A percentile compares a stretch with the other conserved stretches of the same genome.
These are phyloP conservation scores for Martiniozyma asiatica DNA, from an alignment of 1,139 yeast species.

Conservation along the genomic window DNA sequence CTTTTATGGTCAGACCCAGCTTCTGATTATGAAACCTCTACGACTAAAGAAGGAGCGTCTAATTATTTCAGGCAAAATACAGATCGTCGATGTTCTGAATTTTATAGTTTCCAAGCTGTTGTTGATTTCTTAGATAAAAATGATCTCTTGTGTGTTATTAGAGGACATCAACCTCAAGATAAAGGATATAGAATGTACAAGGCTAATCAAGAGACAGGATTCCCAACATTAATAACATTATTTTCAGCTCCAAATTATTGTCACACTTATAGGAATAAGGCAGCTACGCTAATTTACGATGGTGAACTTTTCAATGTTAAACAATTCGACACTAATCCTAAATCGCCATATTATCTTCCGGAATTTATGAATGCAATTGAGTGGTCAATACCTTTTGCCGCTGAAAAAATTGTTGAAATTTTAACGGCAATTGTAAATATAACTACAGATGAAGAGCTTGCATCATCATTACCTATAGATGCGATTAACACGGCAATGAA, in stretches of 20 bases:
- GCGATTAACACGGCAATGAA: constrained; percentile 4
- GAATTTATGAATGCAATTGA: constrained; percentile 96
- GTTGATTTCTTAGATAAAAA: constrained; percentile 62
- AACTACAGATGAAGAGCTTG: constrained; percentile 85
- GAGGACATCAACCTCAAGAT: constrained; percentile 94
- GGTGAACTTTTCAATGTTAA: constrained; percentile 89
- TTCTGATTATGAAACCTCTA: constrained; percentile 40
- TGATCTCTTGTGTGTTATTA: constrained; percentile 62
- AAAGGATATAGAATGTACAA: constrained; percentile 79
- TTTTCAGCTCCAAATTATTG: constrained; percentile 97
- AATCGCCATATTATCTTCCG: constrained; percentile 84
- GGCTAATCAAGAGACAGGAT: constrained; percentile 77
- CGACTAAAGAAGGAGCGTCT: constrained; percentile 35
- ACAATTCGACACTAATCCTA: constrained; percentile 78
- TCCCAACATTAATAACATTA: constrained; percentile 84
- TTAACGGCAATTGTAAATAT: constrained; percentile 80
- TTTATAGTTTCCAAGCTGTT: constrained; percentile 90
- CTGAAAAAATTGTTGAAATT: constrained; percentile 93
- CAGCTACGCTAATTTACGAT: constrained; percentile 84
- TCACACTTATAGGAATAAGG: constrained; percentile 79
- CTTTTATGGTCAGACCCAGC: constrained; percentile 96
- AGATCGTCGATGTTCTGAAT: constrained; percentile 87
- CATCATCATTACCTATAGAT: constrained; percentile 7
- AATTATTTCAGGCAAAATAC: constrained; percentile 66
- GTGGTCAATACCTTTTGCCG: constrained; percentile 96